Base-by-base conservation (phyloP, 1,284 basidiomycete species). In the Ceratorhiza oryzae-sativae region DNA sequence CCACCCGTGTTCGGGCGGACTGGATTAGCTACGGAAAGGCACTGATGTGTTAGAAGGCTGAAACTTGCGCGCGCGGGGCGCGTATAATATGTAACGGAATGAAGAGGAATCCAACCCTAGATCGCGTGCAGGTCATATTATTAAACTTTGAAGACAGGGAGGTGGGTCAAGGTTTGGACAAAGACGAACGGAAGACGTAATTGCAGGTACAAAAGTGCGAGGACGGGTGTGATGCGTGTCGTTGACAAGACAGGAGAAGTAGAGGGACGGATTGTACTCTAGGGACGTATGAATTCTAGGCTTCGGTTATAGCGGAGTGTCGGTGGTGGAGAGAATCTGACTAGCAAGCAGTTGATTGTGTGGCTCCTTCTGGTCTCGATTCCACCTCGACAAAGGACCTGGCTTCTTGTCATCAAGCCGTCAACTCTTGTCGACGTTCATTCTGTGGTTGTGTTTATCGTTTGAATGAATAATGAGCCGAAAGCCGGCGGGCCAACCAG, bases 211-310 rank as follows among this genome's bases (percentile, higher is more conserved):
- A 34, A 34, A n/a, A 36, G 39, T 20, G 53, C 9, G 32, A 36
- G 20, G 53, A 56, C 53, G 39, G 53, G 32, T 56, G 53, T 56
- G 53, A 56, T 27, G 53, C 39, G 49, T 45, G 42, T 9, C n/a
- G 42, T 45, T 13, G 42, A 10, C 18, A 39, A 13, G 13, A 18
- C 42, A 45, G 42, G 15, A 18, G 42, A 45, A 51, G 49, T 18
- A 20, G n/a, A 56, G 32, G 53, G n/a, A 36, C 9, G n/a, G 53
- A 34, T 13, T 9, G 18, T 9, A 18, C 42, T 45, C 42, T 18
- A 34, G 27, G 27, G 32, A 36, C 32, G 53, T n/a, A 20, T 20
- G 13, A 8, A 56, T 56, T 56, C 53, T 56, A 56, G 53, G 32
- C n/a, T 25, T 56, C 18, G 53, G 32, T 56, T 34, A 30, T n/a